Evolutionary conservation across 108 stramenopile genomes (phyloP).

Genomic region (Discostella stelligeroides): DNA sequence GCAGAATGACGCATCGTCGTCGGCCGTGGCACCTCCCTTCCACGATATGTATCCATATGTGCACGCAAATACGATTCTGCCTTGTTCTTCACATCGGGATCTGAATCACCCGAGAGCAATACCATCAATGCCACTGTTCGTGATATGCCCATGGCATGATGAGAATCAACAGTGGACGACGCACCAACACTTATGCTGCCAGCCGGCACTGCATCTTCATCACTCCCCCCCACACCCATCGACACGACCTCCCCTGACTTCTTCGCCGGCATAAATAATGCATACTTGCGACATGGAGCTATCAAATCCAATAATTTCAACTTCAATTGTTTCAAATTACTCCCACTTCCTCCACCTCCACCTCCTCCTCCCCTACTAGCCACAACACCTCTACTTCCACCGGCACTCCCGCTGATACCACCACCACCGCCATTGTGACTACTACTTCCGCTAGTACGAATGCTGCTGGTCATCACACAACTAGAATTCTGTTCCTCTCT

Average conservation of each 20-base stretch:
- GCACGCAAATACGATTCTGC: slow-evolving; percentile 66
- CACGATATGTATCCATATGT: slow-evolving; percentile 62
- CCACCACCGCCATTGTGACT: neutral
- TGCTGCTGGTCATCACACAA: too few relatives aligned
- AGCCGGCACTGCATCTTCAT: neutral
- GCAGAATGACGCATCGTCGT: neutral
- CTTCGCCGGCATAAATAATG: slow-evolving; percentile 55
- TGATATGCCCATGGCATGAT: slow-evolving; percentile 36
- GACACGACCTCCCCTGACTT: neutral
- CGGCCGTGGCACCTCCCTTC: slow-evolving; percentile 22
- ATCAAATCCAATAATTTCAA: slow-evolving; percentile 70
- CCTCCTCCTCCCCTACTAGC: too few relatives aligned
- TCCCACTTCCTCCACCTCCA: too few relatives aligned
- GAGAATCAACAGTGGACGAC: neutral
- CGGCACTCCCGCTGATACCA: too few relatives aligned
- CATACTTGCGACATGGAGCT: slow-evolving; percentile 63
- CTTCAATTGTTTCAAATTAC: slow-evolving; percentile 43
- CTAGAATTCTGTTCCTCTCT: slow-evolving; percentile 29
- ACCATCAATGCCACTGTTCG: slow-evolving; percentile 70
- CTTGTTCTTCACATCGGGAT: slow-evolving; percentile 59
- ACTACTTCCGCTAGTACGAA: too few relatives aligned
- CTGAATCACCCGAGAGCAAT: slow-evolving; percentile 58
- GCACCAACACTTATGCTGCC: neutral
- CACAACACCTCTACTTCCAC: too few relatives aligned
- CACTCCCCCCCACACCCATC: neutral